Conservation (phyloP, 768 basidiomycete species). For the Podaxis rugospora region DNA sequence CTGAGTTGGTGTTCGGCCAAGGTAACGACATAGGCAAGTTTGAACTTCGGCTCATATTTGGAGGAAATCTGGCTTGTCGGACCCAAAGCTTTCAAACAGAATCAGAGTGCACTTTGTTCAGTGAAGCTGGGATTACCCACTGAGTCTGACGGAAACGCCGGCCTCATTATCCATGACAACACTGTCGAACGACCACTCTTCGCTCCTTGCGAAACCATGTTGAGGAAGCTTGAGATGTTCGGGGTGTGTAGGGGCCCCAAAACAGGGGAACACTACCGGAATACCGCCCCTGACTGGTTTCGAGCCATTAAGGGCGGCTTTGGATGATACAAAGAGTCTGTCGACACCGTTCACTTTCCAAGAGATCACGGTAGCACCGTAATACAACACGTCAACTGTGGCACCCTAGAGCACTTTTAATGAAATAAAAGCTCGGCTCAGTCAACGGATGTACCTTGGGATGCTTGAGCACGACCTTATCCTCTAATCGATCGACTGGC, state of each 20-base stretch:
- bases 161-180: slow-evolving; percentile 63
- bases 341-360: slow-evolving; percentile 59
- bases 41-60: slow-evolving; percentile 62
- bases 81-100: slow-evolving; percentile 45
- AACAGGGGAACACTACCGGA: slow-evolving; percentile 78
- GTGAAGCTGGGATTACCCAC: slow-evolving; percentile 39
- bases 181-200: slow-evolving; percentile 64
- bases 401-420: slow-evolving; percentile 44
- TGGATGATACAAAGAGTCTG: slow-evolving; percentile 77
- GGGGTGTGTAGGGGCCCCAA: slow-evolving; percentile 76
- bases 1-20: slow-evolving; percentile 68
- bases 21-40: slow-evolving; percentile 78
- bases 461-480: slow-evolving; percentile 50
- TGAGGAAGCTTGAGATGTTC: slow-evolving; percentile 71
- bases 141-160: slow-evolving; percentile 71
- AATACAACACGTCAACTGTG: slow-evolving; percentile 60
- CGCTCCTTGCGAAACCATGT: slow-evolving; percentile 89
- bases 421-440: not conserved
- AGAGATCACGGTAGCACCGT: slow-evolving; percentile 84
- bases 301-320: slow-evolving; percentile 73
- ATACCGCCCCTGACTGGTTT: slow-evolving; percentile 65
- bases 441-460: slow-evolving; percentile 43
- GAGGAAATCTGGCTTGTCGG: slow-evolving; percentile 55
- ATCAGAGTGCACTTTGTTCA: not conserved
- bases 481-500: slow-evolving; percentile 47